These are phyloP conservation scores for Begonia peltatifolia DNA, from an alignment of 306 rosid genomes.

Conservation along the genomic window DNA sequence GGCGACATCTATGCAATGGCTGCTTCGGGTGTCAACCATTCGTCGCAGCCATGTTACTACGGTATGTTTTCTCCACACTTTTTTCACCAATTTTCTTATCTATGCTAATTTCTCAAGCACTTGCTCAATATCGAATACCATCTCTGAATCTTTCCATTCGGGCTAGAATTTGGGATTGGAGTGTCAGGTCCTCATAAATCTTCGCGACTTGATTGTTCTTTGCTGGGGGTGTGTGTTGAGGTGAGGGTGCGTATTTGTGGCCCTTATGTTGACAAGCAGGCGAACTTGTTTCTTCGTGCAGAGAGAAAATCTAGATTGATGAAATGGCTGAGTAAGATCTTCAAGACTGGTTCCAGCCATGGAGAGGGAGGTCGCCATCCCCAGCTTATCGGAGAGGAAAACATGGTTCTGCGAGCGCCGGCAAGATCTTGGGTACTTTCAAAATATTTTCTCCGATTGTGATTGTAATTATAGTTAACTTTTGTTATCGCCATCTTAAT, in stretches of 20 bases:
- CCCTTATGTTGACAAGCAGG: conserved; percentile 35
- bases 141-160: no score
- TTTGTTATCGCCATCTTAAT: no score
- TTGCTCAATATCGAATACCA: no score
- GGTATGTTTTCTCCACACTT: conserved; percentile 28
- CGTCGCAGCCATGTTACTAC: conserved; percentile 75
- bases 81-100: no score
- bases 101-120: no score
- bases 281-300: conserved; percentile 52
- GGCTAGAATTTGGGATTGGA: no score
- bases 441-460: no score
- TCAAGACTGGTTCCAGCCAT: conserved; percentile 46
- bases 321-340: conserved; percentile 87
- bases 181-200: no score
- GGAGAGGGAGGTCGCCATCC: conserved; percentile 33
- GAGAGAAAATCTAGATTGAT: conserved; percentile 84
- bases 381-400: conserved; percentile 62
- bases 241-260: no score
- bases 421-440: conserved; percentile 41
- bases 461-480: no score
- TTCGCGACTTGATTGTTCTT: no score
- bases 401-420: conserved; percentile 49
- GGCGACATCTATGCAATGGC: conserved; percentile 29
- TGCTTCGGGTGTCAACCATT: conserved; percentile 60
- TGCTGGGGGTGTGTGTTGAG: no score